Evolutionary conservation across 2,329 filamentous ascomycete species (phyloP), one percentile per base, ranked within the genome.

Genomic region (Aspergillus luchuensis): DNA sequence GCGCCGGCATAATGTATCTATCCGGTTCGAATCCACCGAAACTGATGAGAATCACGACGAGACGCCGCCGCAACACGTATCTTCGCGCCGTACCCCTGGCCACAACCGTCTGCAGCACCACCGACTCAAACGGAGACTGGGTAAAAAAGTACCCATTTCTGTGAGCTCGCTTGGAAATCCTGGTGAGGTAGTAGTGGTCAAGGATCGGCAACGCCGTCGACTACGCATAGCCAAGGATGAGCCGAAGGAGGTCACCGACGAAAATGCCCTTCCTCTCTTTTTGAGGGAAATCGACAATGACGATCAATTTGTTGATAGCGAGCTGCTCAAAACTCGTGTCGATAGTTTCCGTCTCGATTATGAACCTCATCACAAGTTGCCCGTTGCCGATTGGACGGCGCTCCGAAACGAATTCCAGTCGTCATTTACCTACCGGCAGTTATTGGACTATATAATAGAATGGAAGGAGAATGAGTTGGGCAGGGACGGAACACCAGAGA

Each of bases 131-230:
- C 47, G 28, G 11, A 39, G 45, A 52, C 47, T 17, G 21, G 52
- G 51, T 57, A 33, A 49, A 8, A 50, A 47, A 60, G 65, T 72
- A 4, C 48, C 68, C 7, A 70, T 78, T 8, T 70, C 69, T 36
- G 71, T 77, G 28, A 64, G 72, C 39, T 61, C 73, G 1, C 63
- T 79, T 8, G 77, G 77, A 28, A 68, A 74, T 52, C 76, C 75
- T 1, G 75, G 71, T 3, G 69, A 78, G 53, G 71, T 79, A 5
- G 63, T 79, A 25, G 67, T 79, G 23, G 66, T 78, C 8, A 66
- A 67, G 41, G 61, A 70, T 19, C 63, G 58, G 52, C 59, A 67
- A 53, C 71, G 69, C 30, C 66, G 67, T 28, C 63, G 63, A 28
- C 59, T 33, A 23, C 55, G 17, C n/a, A 50, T 30, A 30, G 47